Percentiles rank a stretch among this genome's conserved stretches.
phyloP scores from a whole-genome alignment of 371 early-diverging fungal genomes.

The Mucor ambiguus region DNA sequence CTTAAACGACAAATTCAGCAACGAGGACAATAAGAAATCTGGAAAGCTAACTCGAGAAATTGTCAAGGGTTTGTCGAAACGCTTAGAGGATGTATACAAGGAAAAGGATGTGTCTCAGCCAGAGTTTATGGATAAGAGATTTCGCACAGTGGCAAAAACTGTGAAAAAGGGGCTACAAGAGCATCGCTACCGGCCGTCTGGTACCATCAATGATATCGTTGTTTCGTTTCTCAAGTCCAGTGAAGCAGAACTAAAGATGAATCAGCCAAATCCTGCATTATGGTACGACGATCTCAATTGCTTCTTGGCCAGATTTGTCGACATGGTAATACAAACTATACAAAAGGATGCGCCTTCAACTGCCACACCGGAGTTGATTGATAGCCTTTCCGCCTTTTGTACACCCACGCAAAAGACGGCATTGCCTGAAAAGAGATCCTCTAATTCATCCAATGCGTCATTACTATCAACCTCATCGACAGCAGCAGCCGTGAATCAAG shows the following conservation, averaged over 20 bases:
- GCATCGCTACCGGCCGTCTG: conserved; percentile 36
- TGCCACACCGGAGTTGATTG: conserved; percentile 45
- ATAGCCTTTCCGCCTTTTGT: conserved; percentile 21
- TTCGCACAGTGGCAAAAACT: conserved; percentile 26
- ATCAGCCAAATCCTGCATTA: conserved; percentile 21
- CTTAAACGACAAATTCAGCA: conserved; percentile 38
- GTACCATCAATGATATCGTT: conserved; percentile 43
- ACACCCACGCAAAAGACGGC: conserved; percentile 10
- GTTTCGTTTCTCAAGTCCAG: conserved; percentile 39
- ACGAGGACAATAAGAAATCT: conserved; percentile 27
- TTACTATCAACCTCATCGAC: too few species aligned
- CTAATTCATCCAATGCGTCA: not conserved
- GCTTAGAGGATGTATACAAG: conserved; percentile 40
- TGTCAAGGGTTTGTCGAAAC: conserved; percentile 30
- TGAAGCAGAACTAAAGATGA: conserved; percentile 32
- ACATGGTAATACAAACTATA: conserved; percentile 43
- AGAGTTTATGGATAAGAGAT: conserved; percentile 32
- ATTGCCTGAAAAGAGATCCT: conserved; percentile 1
- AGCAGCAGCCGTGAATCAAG: not conserved
- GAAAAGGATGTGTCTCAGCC: conserved; percentile 28
- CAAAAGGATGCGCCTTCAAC: conserved; percentile 42
- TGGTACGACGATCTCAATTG: conserved; percentile 36
- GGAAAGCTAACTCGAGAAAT: conserved; percentile 48
- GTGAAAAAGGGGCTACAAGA: conserved; percentile 32
- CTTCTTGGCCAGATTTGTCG: conserved; percentile 37